Evolutionary conservation across 176 grass and related monocot genomes (phyloP).

Genomic region (Eragrostis curvula): DNA sequence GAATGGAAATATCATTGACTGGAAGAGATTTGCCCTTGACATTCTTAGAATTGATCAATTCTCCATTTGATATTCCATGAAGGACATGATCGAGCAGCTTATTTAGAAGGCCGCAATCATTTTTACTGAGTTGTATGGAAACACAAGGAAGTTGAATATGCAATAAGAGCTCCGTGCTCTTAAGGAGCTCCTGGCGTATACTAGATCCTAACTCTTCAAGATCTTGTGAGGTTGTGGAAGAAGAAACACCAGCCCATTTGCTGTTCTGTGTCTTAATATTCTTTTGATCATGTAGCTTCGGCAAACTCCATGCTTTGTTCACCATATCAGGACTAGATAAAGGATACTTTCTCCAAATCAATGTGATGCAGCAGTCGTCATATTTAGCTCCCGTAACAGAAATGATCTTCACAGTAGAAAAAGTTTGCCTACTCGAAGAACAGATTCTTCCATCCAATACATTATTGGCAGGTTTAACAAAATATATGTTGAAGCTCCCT

Average conservation of each 20-base stretch:
- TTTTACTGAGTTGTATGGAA: constrained; percentile 67
- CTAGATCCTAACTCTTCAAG: constrained; percentile 59
- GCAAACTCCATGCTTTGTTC: constrained; percentile 76
- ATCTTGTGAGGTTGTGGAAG: constrained; percentile 62
- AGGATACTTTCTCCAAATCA: constrained; percentile 67
- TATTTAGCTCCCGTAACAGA: constrained; percentile 55
- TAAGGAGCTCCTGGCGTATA: constrained; percentile 72
- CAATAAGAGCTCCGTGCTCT: constrained; percentile 78
- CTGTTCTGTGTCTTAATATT: constrained; percentile 50
- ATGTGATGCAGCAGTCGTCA: constrained; percentile 56
- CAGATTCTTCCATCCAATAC: constrained; percentile 37
- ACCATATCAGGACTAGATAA: constrained; percentile 62
- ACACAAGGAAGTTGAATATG: constrained; percentile 71
- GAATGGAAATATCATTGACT: constrained; percentile 47
- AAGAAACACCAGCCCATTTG: constrained; percentile 78
- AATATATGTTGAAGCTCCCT: constrained; percentile 72
- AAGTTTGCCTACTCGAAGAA: constrained; percentile 52
- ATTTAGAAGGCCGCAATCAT: constrained; percentile 66
- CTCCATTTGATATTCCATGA: constrained; percentile 57
- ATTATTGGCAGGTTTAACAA: constrained; percentile 57
- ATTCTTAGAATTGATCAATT: constrained; percentile 32
- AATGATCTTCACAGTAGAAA: constrained; percentile 77
- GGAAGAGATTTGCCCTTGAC: constrained; percentile 32
- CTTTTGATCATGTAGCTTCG: constrained; percentile 65
- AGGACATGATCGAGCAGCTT: constrained; percentile 63